Evolutionary conservation across 225 moss, liverwort and hornwort genomes (phyloP).

Genomic region (Ulota crispa): DNA sequence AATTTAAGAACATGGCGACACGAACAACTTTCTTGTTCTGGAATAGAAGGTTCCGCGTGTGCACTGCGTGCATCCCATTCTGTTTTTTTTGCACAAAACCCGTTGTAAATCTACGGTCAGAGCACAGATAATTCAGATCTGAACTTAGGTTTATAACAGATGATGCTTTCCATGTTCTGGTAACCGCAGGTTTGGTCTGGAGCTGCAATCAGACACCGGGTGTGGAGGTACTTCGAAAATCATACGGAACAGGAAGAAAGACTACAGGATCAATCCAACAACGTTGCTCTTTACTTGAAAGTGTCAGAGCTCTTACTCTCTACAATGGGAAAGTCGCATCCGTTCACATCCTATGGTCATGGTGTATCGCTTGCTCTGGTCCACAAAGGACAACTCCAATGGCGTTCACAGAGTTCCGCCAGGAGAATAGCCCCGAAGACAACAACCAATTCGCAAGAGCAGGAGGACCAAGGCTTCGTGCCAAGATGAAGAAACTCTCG

Average conservation of each 20-base stretch:
- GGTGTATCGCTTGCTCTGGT: not conserved
- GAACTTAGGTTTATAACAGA: not conserved
- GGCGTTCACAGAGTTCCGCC: not conserved
- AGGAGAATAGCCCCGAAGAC: not conserved
- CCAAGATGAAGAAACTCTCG: not conserved
- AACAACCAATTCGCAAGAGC: not conserved
- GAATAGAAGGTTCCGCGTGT: not conserved
- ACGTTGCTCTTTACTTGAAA: not conserved
- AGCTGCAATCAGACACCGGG: not conserved
- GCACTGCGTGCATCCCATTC: not conserved
- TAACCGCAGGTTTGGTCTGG: not conserved
- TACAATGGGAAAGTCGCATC: conserved; percentile 9
- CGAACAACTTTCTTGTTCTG: too few relatives aligned
- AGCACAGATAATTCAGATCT: not conserved
- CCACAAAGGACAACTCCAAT: not conserved
- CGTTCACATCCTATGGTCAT: not conserved
- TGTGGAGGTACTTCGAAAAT: not conserved
- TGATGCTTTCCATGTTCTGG: not conserved
- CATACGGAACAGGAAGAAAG: not conserved
- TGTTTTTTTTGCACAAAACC: not conserved
- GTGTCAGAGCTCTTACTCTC: not conserved
- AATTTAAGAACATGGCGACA: not conserved
- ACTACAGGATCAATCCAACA: not conserved
- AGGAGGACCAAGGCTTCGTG: not conserved
- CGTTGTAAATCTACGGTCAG: not conserved